Base-by-base conservation (phyloP, 495 filamentous ascomycete species). In the Chaetomium tenue region DNA sequence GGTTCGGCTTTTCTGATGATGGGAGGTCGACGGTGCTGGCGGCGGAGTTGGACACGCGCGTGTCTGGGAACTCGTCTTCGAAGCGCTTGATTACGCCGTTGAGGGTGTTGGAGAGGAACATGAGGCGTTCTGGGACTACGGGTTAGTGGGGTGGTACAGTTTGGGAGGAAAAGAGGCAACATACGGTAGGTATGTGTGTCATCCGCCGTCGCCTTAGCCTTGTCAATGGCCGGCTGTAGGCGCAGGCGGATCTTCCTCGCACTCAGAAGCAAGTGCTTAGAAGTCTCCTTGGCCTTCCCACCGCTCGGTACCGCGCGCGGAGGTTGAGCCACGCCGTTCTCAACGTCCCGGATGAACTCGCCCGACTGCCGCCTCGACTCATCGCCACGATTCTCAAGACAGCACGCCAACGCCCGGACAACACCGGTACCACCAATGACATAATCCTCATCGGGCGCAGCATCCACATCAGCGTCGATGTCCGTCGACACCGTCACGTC, bases 361-460 rank as follows among this genome's bases (percentile, higher is more conserved):
- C 74, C 72, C 7, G 80, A 82, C 46, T 76, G 73, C 26, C 79
- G 72, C 16, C 84, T 75, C 16, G 80, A 78, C 66, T 87, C 86
- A 50, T 82, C 81, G 15, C 80, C 84, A 68, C 85, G 83, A 67
- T 96, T 95, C 60, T 89, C 87, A 39, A 98, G 82, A 68, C 92
- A 96, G 52, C 95, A 92, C 53, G 91, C 89, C 59, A 98, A 79
- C 25, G 92, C 93, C 75, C 97, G 96, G 40, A 96, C 94, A 0
- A 98, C 91, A 64, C 93, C 94, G 0, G 93, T 96, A 22, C 93
- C 93, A 44, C 93, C 92, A 70, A 98, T 92, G 46, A 98, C 91
- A 75, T 98, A 97, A 71, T 97, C 91, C 52, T 95, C 89, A 66
- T 95, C 91, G 1, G 93, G 91, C 28, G 91, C 89, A 20, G 86